These are phyloP conservation scores for Vigna nakashimae DNA, from an alignment of 306 rosid genomes.

Conservation along the genomic window DNA sequence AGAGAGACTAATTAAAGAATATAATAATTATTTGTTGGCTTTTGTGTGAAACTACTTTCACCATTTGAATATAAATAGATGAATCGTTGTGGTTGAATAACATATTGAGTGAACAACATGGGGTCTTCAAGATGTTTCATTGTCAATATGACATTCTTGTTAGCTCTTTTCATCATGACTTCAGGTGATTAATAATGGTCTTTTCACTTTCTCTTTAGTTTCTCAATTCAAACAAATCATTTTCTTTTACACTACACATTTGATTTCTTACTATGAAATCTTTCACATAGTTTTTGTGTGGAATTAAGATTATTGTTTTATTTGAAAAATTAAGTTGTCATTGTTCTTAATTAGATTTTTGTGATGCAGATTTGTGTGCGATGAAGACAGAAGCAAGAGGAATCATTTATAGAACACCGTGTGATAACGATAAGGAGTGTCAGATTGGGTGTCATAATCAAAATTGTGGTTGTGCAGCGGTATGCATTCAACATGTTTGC, in stretches of 20 bases:
- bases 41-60: neutral
- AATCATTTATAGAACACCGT: neutral
- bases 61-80: neutral
- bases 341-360: neutral
- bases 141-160: neutral
- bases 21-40: too few species aligned
- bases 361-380: neutral
- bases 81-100: neutral
- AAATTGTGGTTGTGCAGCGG: neutral
- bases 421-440: neutral
- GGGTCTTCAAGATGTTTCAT: too few species aligned
- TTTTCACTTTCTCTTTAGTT: too few species aligned
- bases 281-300: too few species aligned
- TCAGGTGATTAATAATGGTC: neutral
- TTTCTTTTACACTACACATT: too few species aligned
- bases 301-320: too few species aligned
- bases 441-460: neutral
- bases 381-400: constrained; percentile 4
- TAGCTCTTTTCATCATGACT: neutral
- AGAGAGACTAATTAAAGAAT: too few species aligned
- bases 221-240: too few species aligned
- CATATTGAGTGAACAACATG: neutral
- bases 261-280: too few species aligned
- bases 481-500: neutral
- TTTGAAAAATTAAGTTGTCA: too few species aligned